A percentile compares a stretch with the other conserved stretches of the same genome.
These are phyloP conservation scores for Barnettozyma salicaria DNA, from an alignment of 805 yeast genomes.

Conservation along the genomic window DNA sequence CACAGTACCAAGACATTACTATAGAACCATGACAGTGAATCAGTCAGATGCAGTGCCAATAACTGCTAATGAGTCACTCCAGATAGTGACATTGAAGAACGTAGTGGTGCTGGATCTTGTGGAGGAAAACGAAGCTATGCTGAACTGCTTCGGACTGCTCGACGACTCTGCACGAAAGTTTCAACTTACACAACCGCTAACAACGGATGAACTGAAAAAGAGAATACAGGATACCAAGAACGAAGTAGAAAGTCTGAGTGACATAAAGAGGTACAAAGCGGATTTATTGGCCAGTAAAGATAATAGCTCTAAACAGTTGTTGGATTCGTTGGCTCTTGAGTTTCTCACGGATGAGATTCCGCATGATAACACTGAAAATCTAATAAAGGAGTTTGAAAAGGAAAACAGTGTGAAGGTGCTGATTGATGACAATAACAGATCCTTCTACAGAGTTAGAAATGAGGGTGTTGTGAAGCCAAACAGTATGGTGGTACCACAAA, in stretches of 20 bases:
- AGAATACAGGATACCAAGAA: slow-evolving; percentile 8
- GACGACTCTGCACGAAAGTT: slow-evolving; percentile 13
- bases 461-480: too few species aligned
- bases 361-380: slow-evolving; percentile 13
- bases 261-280: slow-evolving; percentile 10
- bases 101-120: slow-evolving; percentile 23
- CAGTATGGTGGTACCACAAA: too few species aligned
- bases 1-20: not conserved
- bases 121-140: slow-evolving; percentile 21
- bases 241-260: slow-evolving; percentile 1
- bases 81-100: slow-evolving; percentile 25
- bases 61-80: slow-evolving; percentile 12
- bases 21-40: slow-evolving; percentile 14
- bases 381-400: slow-evolving; percentile 14
- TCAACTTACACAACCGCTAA: slow-evolving; percentile 1
- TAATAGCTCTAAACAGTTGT: slow-evolving; percentile 8
- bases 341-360: slow-evolving; percentile 15
- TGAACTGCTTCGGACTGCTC: slow-evolving; percentile 19
- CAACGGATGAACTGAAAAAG: slow-evolving; percentile 11
- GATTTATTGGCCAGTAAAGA: slow-evolving; percentile 3
- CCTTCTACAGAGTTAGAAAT: slow-evolving; percentile 5
- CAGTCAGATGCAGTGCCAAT: slow-evolving; percentile 21
- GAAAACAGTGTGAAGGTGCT: slow-evolving; percentile 15
- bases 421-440: slow-evolving; percentile 4
- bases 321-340: slow-evolving; percentile 17